Conservation (phyloP, 2,329 filamentous ascomycete genomes). For the Blastomyces percursus region DNA sequence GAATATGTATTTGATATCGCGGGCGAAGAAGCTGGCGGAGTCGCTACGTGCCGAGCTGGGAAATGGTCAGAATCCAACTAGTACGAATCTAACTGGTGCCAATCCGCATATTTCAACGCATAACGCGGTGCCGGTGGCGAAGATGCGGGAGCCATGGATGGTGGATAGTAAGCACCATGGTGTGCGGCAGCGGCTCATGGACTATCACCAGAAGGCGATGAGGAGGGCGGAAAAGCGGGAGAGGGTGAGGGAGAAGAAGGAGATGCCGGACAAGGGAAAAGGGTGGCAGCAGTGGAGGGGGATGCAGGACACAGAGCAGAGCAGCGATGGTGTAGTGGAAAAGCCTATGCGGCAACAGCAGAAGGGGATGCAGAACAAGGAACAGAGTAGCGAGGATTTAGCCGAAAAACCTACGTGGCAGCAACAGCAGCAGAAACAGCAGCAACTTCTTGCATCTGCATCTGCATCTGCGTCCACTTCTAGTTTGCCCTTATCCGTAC, state of each 20-base stretch:
- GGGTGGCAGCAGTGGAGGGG: background rate
- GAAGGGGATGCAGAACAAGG: background rate
- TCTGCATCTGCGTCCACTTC: background rate
- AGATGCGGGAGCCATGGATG: background rate
- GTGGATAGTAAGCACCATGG: conserved; percentile 10
- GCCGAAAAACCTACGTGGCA: background rate
- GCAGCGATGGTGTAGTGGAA: background rate
- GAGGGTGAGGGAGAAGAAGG: background rate
- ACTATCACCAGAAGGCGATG: conserved; percentile 13
- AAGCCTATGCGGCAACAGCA: background rate
- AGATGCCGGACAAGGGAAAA: background rate
- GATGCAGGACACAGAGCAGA: background rate
- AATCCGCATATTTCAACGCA: conserved; percentile 64
- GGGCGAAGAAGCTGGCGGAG: conserved; percentile 42
- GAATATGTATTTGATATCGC: conserved; percentile 38
- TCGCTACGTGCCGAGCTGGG: conserved; percentile 29
- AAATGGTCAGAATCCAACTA: conserved; percentile 41
- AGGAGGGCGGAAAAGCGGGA: background rate
- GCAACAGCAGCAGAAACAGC: too few relatives aligned
- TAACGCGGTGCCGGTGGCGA: conserved; percentile 47
- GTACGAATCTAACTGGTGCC: conserved; percentile 41
- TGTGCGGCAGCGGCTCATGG: conserved; percentile 24
- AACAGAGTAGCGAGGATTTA: background rate
- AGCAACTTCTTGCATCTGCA: background rate
- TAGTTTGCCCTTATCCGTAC: background rate